Evolutionary conservation across 2,329 filamentous ascomycete genomes (phyloP).

Genomic region (Aphanoascus verrucosus): DNA sequence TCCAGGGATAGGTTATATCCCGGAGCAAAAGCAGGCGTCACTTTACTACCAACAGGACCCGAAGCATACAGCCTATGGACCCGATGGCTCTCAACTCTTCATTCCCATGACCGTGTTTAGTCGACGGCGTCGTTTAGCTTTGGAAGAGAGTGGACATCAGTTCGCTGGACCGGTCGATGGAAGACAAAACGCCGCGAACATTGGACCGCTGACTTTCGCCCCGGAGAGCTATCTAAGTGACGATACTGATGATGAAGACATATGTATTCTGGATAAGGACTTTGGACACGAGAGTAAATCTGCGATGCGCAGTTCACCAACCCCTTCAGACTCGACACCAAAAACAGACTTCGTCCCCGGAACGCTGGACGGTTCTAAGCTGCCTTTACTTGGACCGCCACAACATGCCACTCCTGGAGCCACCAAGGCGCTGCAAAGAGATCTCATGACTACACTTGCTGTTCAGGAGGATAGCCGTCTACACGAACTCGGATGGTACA

Average conservation of each 20-base stretch:
- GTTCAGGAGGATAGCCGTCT: constrained; percentile 51
- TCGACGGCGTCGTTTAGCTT: constrained; percentile 31
- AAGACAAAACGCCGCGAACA: background rate
- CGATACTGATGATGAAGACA: constrained; percentile 40
- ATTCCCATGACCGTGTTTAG: constrained; percentile 46
- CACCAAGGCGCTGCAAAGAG: constrained; percentile 52
- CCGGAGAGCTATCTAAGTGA: constrained; percentile 28
- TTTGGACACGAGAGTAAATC: constrained; percentile 12
- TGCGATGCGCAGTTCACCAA: background rate
- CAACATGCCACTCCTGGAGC: constrained; percentile 53
- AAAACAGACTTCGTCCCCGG: constrained; percentile 58
- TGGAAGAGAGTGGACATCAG: constrained; percentile 18
- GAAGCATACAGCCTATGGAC: constrained; percentile 32
- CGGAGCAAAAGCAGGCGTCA: background rate
- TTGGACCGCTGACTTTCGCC: background rate
- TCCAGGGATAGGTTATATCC: background rate
- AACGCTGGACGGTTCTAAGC: constrained; percentile 47
- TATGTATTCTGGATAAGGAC: constrained; percentile 26
- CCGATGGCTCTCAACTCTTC: constrained; percentile 28
- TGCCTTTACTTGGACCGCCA: constrained; percentile 57
- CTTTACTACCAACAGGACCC: constrained; percentile 31
- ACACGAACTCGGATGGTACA: constrained; percentile 71
- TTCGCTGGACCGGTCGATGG: background rate
- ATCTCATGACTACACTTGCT: constrained; percentile 54
- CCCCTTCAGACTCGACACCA: background rate